These are phyloP conservation scores for Fraxinus paxiana DNA, from an alignment of 305 asterid genomes.

Conservation along the genomic window DNA sequence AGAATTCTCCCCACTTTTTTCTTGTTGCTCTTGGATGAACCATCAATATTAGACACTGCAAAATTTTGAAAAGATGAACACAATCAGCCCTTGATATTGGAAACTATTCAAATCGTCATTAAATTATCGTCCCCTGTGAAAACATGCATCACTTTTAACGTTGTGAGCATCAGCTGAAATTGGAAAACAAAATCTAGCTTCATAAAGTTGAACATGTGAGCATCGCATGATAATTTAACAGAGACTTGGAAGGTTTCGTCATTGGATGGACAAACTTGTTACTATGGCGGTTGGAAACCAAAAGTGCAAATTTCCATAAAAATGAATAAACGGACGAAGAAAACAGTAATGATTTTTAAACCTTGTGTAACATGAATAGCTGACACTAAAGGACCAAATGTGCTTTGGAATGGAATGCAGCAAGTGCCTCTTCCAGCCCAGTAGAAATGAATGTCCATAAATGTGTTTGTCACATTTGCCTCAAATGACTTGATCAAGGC, in stretches of 20 bases:
- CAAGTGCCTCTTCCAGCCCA: conserved; percentile 76
- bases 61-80: not conserved
- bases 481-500: conserved; percentile 45
- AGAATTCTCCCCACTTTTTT: conserved; percentile 34
- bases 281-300: not conserved
- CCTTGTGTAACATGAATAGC: conserved; percentile 56
- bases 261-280: not conserved
- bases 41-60: conserved; percentile 30
- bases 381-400: conserved; percentile 58
- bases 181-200: not conserved
- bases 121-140: not conserved
- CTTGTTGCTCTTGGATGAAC: conserved; percentile 29
- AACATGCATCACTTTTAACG: not conserved
- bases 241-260: not conserved
- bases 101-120: not conserved
- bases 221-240: not conserved
- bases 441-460: conserved; percentile 50
- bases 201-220: not conserved
- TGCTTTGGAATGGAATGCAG: conserved; percentile 69
- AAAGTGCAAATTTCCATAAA: not conserved
- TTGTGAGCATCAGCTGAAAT: not conserved
- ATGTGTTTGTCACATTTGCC: conserved; percentile 50
- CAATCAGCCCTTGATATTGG: not conserved
- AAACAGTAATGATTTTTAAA: conserved; percentile 8
- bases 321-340: not conserved